These are phyloP conservation scores for Candida michaelii DNA, from an alignment of 805 yeast genomes.

Conservation along the genomic window DNA sequence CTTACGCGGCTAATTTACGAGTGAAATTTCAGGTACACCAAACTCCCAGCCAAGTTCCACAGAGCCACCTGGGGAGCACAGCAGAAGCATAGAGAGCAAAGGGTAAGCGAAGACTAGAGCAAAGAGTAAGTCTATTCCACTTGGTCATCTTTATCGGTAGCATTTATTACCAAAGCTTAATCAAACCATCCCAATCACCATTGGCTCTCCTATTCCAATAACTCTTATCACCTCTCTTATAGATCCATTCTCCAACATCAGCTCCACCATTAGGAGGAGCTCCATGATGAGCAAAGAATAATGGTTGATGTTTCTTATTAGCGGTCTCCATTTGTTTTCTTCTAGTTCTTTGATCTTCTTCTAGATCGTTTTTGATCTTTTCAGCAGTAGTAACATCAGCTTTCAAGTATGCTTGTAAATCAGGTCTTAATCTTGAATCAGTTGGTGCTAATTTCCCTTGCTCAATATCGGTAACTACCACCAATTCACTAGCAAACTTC, in stretches of 20 bases:
- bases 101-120: too few relatives aligned
- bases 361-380: conserved; percentile 60
- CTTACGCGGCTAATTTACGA: too few relatives aligned
- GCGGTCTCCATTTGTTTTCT: conserved; percentile 56
- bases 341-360: conserved; percentile 77
- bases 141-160: too few relatives aligned
- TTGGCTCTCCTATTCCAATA: conserved; percentile 80
- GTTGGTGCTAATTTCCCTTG: conserved; percentile 68
- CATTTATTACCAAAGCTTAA: conserved; percentile 55
- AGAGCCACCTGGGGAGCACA: too few relatives aligned
- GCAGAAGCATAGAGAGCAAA: too few relatives aligned
- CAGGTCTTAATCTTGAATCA: conserved; percentile 90
- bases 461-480: conserved; percentile 76
- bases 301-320: conserved; percentile 51
- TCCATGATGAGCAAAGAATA: conserved; percentile 55
- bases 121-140: too few relatives aligned
- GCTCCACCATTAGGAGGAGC: conserved; percentile 16
- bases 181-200: conserved; percentile 58
- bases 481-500: conserved; percentile 74
- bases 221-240: conserved; percentile 55
- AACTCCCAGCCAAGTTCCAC: too few relatives aligned
- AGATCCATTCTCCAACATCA: conserved; percentile 53
- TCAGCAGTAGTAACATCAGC: conserved; percentile 77
- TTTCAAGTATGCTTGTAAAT: conserved; percentile 67
- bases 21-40: too few relatives aligned